Base-by-base conservation (phyloP, 129 eudicot species). In the Tanacetum coccineum region DNA sequence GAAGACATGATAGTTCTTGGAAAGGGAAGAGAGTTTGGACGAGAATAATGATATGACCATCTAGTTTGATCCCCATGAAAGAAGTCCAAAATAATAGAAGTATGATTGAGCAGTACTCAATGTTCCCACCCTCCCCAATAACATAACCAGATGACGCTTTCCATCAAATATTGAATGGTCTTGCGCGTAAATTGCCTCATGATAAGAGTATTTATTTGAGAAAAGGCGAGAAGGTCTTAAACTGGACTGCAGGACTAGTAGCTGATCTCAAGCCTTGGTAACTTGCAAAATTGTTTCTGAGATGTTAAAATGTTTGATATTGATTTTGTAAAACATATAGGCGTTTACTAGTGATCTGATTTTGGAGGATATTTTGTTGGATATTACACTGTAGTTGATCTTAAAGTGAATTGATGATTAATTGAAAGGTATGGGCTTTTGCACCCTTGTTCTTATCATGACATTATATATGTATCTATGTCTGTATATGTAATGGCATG, bases 231-330 rank as follows among this genome's bases (percentile, higher is more conserved):
- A 86, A 84, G 77, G 64, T 74, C 32, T 79, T 92, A 50, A 85
- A 92, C 84, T 92, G 98, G 98, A 92, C 98, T 4, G 95, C 91
- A 0, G 98, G 98, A 2, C 96, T 91, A 0, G 71, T 82, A 48
- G 96, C 81, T 39, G 98, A 92, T 72, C 83, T 88, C 51, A 92
- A 92, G 69, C 98, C 98, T 21, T 92, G 98, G 98, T 92, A 85
- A 78, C 8, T 14, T 54, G 48, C 59, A 12, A 36, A 26, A 54
- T 19, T 28, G 67, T 48, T 13, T 70, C 19, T 28, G 55, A 48
- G 49, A 45, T 65, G 57, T 50, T 26, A 50, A 26, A 54, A 62
- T 60, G 75, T 60, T 40, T 51, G 62, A 11, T 64, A 67, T 58
- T n/a, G 72, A 39, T 67, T 11, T 20, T 19, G 55, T 54, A 42